These are phyloP conservation scores for Hansenula lynferdii DNA, from an alignment of 1,139 yeast genomes.

Conservation along the genomic window DNA sequence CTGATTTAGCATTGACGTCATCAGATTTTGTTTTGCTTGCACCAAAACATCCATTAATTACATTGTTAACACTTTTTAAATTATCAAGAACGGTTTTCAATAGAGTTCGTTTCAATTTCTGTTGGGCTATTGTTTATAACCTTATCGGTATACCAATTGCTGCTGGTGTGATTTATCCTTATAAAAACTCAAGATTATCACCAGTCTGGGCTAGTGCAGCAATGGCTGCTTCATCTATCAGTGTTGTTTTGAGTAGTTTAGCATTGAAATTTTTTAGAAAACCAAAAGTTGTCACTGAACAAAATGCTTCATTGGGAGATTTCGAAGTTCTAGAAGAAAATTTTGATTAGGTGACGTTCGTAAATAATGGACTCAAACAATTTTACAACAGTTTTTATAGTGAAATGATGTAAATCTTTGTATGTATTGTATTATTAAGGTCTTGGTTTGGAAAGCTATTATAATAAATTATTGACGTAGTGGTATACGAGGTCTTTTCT, in stretches of 20 bases:
- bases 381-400: too few relatives aligned
- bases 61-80: conserved; percentile 45
- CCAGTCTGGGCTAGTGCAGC: conserved; percentile 70
- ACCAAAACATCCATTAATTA: conserved; percentile 40
- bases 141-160: conserved; percentile 56
- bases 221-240: conserved; percentile 58
- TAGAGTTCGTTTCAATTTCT: conserved; percentile 54
- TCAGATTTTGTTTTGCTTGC: conserved; percentile 52
- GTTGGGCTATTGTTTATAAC: conserved; percentile 50
- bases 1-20: conserved; percentile 54
- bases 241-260: conserved; percentile 54
- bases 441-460: too few relatives aligned
- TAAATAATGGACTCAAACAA: too few relatives aligned
- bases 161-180: conserved; percentile 59
- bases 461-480: too few relatives aligned
- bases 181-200: conserved; percentile 43
- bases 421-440: too few relatives aligned
- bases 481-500: too few relatives aligned
- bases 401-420: too few relatives aligned
- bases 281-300: conserved; percentile 18
- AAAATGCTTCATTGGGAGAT: conserved; percentile 1
- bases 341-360: conserved; percentile 31
- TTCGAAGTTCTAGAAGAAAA: conserved; percentile 28
- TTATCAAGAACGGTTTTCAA: conserved; percentile 41
- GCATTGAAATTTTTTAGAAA: conserved; percentile 45